Base-by-base conservation (phyloP, 495 filamentous ascomycete species). In the Neurospora sp. region DNA sequence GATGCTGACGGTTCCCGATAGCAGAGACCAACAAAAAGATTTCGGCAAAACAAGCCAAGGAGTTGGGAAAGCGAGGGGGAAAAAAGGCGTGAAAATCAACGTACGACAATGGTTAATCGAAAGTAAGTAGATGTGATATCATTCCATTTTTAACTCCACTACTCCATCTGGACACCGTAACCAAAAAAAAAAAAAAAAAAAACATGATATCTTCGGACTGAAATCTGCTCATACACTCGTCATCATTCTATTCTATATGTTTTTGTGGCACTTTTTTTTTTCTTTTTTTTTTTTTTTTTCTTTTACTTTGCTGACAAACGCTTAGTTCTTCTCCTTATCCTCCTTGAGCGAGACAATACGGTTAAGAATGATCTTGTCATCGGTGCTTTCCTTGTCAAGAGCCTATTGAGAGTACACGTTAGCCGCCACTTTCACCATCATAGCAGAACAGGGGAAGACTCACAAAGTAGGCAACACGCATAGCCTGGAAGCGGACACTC, bases 331-430 rank as follows among this genome's bases (percentile, higher is more conserved):
- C 40, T 91, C 90, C 31, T 87, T 82, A 83, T 96, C 94, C 82
- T 98, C 94, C 85, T 97, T 98, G 75, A 99, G 84, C 48, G 90
- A 91, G 42, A 98, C 94, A 77, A 99, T 98, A 48, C 93, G 88
- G 83, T 98, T 99, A 38, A 99, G 82, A 71, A 98, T 89, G 68
- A 97, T 82, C 78, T 89, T 91, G 40, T 91, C 91, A 40, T 89
- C 88, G 3, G 87, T 91, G n/a, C 87, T 89, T 77, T 97, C 94
- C 9, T 86, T 87, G 79, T 99, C 96, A 78, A 97, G 81, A 42
- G 89, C 84, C 79, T 82, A 39, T 27, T 20, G 20, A n/a, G n/a
- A n/a, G n/a, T n/a, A n/a, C n/a, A n/a, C n/a, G n/a, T n/a, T n/a
- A n/a, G n/a, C n/a, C n/a, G n/a, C n/a, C n/a, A n/a, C n/a, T n/a